A percentile compares a stretch with the other conserved stretches of the same genome.
These are phyloP conservation scores for Colletotrichum tropicale DNA, from an alignment of 2,329 filamentous ascomycete species.

Conservation along the genomic window DNA sequence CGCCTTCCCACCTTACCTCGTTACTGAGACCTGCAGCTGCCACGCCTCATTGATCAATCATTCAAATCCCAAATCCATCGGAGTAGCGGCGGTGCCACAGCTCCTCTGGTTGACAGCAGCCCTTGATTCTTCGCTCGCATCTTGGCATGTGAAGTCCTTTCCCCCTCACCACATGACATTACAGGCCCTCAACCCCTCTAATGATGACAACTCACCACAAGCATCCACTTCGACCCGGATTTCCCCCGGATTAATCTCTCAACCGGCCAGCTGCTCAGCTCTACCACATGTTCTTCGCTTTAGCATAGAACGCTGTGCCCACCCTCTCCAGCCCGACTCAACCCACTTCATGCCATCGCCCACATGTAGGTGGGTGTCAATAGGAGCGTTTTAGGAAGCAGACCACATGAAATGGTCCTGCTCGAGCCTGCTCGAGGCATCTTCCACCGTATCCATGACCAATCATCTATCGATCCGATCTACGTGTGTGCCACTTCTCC, in stretches of 20 bases:
- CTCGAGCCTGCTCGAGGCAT: background rate
- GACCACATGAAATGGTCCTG: background rate
- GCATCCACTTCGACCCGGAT: background rate
- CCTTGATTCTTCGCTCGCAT: background rate
- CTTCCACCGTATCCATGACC: background rate
- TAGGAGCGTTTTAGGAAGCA: background rate
- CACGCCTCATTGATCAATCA: background rate
- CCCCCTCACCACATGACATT: background rate
- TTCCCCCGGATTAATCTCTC: background rate
- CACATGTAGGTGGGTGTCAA: background rate
- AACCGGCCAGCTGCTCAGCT: background rate
- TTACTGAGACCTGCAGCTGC: background rate
- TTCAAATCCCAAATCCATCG: background rate
- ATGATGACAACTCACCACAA: background rate
- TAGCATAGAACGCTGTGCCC: background rate
- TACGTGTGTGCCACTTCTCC: background rate
- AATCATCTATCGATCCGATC: background rate
- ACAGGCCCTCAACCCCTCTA: background rate
- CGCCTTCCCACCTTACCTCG: background rate
- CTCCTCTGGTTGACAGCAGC: background rate
- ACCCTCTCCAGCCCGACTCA: background rate
- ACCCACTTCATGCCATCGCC: background rate
- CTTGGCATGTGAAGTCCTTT: slow-evolving; percentile 2
- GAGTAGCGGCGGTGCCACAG: background rate
- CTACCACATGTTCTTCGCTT: background rate